Evolutionary conservation across 305 asterid genomes (phyloP), one percentile per base, ranked within the genome.

Genomic region (Fraxinus sp.): DNA sequence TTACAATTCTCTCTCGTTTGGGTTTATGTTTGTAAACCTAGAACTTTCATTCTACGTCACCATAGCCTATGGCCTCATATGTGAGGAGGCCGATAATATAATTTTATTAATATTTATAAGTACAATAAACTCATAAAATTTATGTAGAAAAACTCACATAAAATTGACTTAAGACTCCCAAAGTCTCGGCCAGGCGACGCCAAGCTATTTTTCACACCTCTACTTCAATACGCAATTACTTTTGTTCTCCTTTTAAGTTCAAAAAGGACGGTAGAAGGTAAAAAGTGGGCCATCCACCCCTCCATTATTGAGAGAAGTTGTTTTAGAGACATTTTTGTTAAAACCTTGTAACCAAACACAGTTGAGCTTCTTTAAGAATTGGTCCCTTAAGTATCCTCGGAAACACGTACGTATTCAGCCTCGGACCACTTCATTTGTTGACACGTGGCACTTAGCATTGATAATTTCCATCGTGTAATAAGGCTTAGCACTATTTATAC

Each of bases 321-420:
- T 28, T 32, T 70, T 11, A 30, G n/a, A 14, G 36, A 4, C 74
- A 30, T 5, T 16, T 49, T 22, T 22, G 33, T 9, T 3, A 20
- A n/a, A 75, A 64, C 73, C 73, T 22, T 46, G 62, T 41, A 49
- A 46, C 68, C 37, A 49, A 74, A 64, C 78, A 74, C 75, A 20
- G 11, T 46, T 37, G 46, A 71, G 83, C 78, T 62, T 57, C 73
- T 41, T 79, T 68, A 79, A 78, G 88, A 83, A 75, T 79, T 55
- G 83, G 76, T 76, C 79, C 70, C 28, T 71, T 41, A 16, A 36
- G 49, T 28, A 78, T 7, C 81, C 78, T 71, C 77, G 52, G 41
- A 16, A 74, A 16, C 39, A 80, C 39, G 5, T 52, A 80, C 39
- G 5, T 52, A 14, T 24, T 55, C 74, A 59, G 73, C 62, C 39